Base-by-base conservation (phyloP, 2,329 filamentous ascomycete genomes). In the Fusarium brachygibbosum region DNA sequence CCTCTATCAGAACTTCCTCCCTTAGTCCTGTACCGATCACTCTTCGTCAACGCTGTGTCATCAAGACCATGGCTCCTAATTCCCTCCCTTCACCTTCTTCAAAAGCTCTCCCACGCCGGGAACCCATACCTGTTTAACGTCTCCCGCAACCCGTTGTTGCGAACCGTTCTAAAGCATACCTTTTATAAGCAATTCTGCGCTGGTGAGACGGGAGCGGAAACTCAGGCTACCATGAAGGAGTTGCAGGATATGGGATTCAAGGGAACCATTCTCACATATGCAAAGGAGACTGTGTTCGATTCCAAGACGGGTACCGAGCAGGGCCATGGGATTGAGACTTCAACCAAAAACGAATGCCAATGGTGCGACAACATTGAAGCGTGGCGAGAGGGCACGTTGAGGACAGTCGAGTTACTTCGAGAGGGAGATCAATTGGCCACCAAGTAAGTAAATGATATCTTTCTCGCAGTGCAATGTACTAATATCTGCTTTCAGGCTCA, bases 241-340 rank as follows among this genome's bases (percentile, higher is more conserved):
- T 69, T 86, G 28, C 80, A 83, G 48, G 74, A 79, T 10, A 78
- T 87, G 49, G 86, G 86, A 0, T 88, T 87, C 71, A 78, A 81
- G 16, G 86, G 86, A 6, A 82, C 87, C n/a, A 86, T 88, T 12
- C 79, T 88, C 14, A 87, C 87, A 53, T 88, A 86, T 63, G 86
- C 86, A 3, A 77, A 76, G 12, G 79, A 81, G 54, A 81, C 79
- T 8, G 76, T 82, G 0, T 81, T 82, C 34, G 81, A 84, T 49
- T 75, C 80, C 34, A 76, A 75, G 9, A 76, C 75, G 6, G 72
- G 76, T 17, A 58, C 62, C 37, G 41, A 63, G 44, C 70, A 63
- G 21, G 67, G 72, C 3, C 63, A 63, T 2, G 74, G 68, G 5
- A 61, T 71, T 13, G 81, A 81, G 0, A 75, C 79, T 1, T 78